phyloP scores from a whole-genome alignment of 2,329 filamentous ascomycete species.

The Trichocomaceae sp. region DNA sequence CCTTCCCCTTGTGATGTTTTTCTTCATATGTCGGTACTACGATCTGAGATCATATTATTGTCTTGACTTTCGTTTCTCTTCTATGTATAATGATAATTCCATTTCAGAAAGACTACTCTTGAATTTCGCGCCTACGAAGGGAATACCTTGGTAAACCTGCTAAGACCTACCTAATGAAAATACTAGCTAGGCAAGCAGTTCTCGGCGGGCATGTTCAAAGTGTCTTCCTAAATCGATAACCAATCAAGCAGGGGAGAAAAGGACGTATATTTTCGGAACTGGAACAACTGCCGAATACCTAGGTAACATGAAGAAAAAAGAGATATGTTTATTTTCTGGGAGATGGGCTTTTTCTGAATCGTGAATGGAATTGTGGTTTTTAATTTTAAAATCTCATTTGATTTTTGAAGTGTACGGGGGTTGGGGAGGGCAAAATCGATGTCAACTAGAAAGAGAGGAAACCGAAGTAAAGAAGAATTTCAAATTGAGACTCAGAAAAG shows the following conservation, averaged over 20 bases:
- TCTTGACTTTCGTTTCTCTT: neutral
- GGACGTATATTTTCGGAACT: too few species aligned
- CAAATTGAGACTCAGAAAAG: neutral
- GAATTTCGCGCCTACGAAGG: neutral
- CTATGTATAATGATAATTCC: conserved; percentile 5
- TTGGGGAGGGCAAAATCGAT: neutral
- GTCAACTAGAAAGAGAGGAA: neutral
- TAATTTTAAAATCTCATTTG: neutral
- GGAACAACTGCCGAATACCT: too few species aligned
- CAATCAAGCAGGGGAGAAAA: too few species aligned
- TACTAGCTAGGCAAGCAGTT: too few species aligned
- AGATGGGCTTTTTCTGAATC: too few species aligned
- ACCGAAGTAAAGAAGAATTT: neutral
- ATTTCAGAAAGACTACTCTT: neutral
- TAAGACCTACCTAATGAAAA: too few species aligned
- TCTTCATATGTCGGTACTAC: neutral
- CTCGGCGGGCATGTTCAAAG: too few species aligned
- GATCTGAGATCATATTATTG: neutral
- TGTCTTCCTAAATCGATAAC: too few species aligned
- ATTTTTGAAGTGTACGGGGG: neutral
- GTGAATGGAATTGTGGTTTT: neutral
- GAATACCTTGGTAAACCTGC: too few species aligned
- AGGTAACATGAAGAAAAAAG: neutral
- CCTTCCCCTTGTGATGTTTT: conserved; percentile 1
- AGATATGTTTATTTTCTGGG: neutral